Conservation (phyloP, 202 grass and related monocot genomes). For the Bolboschoenoplectus hybrid region DNA sequence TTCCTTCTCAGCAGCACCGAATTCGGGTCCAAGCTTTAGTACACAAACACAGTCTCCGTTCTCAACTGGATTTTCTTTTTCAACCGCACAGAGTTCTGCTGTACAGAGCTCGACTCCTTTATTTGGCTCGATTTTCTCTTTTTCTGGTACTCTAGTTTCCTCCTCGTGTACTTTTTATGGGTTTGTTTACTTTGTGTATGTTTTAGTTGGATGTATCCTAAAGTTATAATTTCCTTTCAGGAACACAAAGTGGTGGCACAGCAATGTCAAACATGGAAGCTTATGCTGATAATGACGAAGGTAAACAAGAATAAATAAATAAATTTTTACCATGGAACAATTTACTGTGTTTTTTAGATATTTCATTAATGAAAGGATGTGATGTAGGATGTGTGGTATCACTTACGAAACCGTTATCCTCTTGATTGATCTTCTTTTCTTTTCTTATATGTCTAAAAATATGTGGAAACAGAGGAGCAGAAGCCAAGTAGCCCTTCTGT, state of each 20-base stretch:
- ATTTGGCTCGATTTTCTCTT: conserved; percentile 49
- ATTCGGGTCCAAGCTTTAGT: conserved; percentile 27
- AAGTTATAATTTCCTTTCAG: conserved; percentile 25
- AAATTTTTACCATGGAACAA: background rate
- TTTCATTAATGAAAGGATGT: background rate
- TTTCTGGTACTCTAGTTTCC: conserved; percentile 55
- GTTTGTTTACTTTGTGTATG: background rate
- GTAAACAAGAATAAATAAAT: conserved; percentile 2
- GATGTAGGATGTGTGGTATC: background rate
- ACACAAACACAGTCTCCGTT: conserved; percentile 24
- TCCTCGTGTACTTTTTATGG: conserved; percentile 17
- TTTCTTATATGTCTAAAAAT: conserved; percentile 17
- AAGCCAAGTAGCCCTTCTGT: conserved; percentile 90
- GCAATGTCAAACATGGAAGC: conserved; percentile 14
- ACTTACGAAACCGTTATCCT: conserved; percentile 1
- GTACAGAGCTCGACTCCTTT: conserved; percentile 53
- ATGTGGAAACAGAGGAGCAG: conserved; percentile 52
- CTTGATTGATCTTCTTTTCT: conserved; percentile 20
- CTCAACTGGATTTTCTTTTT: conserved; percentile 40
- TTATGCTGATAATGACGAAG: conserved; percentile 11
- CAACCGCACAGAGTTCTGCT: conserved; percentile 46
- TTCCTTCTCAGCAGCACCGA: conserved; percentile 25
- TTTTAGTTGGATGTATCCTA: background rate
- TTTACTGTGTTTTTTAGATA: conserved; percentile 5
- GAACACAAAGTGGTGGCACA: conserved; percentile 10